Base-by-base conservation (phyloP, 495 filamentous ascomycete species). In the Xylaria curta region DNA sequence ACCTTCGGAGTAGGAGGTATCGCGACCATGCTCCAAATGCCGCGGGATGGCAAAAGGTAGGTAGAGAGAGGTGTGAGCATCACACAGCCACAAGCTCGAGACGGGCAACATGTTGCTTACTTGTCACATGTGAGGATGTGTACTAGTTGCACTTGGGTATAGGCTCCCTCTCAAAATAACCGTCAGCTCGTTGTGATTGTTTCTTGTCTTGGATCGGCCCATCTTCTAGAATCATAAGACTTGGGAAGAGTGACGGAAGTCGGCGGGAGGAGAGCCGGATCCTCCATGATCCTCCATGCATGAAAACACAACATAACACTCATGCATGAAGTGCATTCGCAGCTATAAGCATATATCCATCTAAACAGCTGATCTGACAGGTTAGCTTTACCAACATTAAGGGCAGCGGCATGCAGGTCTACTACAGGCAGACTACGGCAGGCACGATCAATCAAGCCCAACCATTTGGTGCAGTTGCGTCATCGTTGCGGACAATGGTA, bases 171-270 rank as follows among this genome's bases (percentile, higher is more conserved):
- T 31, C 28, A 38, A 42, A 51, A 24, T 53, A 42, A 6, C 8
- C 4, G 38, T 46, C 31, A 40, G 59, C 59, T 42, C n/a, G 59
- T 2, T 42, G 40, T 26, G 28, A 2, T 67, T 38, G 31, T 40
- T 53, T 54, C 28, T 54, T 54, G 46, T 26, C 8, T 36, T 13
- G 13, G n/a, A 42, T 66, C 64, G 24, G 33, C n/a, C 21, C 64
- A 66, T 66, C 24, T n/a, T 40, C 42, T 10, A 36, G 6, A 53
- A 66, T 53, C 64, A 66, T 42, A 26, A 51, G 62, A 66, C 62
- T 15, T 15, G 26, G 60, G 38, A 31, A 26, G 62, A 17, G 15
- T 38, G 31, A 61, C 59, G 59, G 59, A 61, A 38, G 3, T 24
- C 36, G 59, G 59, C 59, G 59, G 36, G 36, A 24, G 12, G n/a